Conservation (phyloP, 768 basidiomycete genomes). For the Termitomyces sp. region DNA sequence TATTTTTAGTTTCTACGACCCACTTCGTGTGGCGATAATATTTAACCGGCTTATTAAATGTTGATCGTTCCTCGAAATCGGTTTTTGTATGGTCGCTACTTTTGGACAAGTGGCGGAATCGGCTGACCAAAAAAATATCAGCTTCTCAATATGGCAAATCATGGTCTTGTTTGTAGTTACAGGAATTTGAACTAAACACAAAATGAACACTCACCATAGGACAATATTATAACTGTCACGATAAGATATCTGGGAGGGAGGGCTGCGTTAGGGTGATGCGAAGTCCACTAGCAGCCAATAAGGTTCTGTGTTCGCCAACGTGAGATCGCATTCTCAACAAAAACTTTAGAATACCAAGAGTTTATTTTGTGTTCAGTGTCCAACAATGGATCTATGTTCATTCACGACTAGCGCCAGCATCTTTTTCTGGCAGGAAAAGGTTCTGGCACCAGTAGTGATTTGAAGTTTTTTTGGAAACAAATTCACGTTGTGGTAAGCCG, state of each 20-base stretch:
- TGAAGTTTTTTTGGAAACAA: not conserved
- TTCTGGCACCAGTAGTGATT: too few species aligned
- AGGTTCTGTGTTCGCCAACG: not conserved
- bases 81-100: too few species aligned
- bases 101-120: too few species aligned
- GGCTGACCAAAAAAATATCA: too few species aligned
- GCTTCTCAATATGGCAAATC: too few species aligned
- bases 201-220: too few species aligned
- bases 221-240: not conserved
- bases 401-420: too few species aligned
- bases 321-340: not conserved
- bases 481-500: not conserved
- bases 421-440: too few species aligned
- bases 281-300: not conserved
- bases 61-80: not conserved
- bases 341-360: not conserved
- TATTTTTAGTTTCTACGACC: not conserved
- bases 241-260: not conserved
- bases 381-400: too few species aligned
- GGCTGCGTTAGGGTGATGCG: not conserved
- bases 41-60: not conserved
- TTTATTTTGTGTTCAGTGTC: too few species aligned
- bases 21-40: not conserved
- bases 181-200: too few species aligned
- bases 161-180: too few species aligned